Conservation (phyloP, 108 stramenopile genomes). For the Cyclotella distinguenda region DNA sequence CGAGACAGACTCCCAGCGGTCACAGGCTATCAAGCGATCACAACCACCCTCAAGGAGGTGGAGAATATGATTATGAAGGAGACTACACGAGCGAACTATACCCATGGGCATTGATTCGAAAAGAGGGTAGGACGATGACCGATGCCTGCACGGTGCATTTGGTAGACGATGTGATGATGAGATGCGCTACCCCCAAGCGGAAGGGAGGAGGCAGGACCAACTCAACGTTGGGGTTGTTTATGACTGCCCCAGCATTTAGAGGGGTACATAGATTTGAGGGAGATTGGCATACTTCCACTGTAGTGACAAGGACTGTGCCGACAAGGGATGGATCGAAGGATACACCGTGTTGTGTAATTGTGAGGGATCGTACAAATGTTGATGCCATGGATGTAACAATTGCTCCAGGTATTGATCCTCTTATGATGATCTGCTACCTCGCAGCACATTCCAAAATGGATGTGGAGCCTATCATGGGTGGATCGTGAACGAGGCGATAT, state of each 20-base stretch:
- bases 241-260: conserved; percentile 17
- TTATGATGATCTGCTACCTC: conserved; percentile 47
- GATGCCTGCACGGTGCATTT: conserved; percentile 31
- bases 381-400: conserved; percentile 43
- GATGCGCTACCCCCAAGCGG: background rate
- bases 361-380: conserved; percentile 26
- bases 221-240: conserved; percentile 20
- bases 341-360: conserved; percentile 41
- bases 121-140: conserved; percentile 30
- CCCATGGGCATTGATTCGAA: conserved; percentile 48
- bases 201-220: background rate
- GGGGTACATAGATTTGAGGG: conserved; percentile 31
- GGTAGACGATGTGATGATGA: conserved; percentile 3
- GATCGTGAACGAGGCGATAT: conserved; percentile 7
- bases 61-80: background rate
- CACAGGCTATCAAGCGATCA: conserved; percentile 13
- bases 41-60: background rate
- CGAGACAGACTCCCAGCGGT: conserved; percentile 27
- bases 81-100: conserved; percentile 23
- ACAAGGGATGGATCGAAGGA: conserved; percentile 2
- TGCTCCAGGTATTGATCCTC: conserved; percentile 51
- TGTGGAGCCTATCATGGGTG: conserved; percentile 42
- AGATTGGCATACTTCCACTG: conserved; percentile 32
- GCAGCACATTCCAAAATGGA: conserved; percentile 46
- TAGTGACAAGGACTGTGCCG: conserved; percentile 21